Conservation (phyloP, 306 rosid genomes). For the Trifolium pratense region DNA sequence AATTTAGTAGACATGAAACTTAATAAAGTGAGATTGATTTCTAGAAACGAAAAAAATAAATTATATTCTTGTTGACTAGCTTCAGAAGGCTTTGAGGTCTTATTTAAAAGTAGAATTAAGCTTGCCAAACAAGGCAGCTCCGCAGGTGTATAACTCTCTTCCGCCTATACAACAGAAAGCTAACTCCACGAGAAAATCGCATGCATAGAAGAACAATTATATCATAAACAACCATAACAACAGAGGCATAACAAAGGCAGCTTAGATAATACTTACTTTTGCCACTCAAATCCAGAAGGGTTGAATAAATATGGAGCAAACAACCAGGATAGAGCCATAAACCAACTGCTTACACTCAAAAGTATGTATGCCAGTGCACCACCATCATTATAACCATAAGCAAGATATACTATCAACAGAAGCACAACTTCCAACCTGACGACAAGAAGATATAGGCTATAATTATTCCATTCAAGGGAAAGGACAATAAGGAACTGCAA, state of each 20-base stretch:
- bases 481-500: constrained; percentile 11
- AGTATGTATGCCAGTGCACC: constrained; percentile 78
- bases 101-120: neutral
- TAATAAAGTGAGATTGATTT: neutral
- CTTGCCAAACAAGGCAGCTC: neutral
- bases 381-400: constrained; percentile 78
- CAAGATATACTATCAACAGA: constrained; percentile 75
- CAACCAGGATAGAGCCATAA: constrained; percentile 97
- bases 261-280: constrained; percentile 67
- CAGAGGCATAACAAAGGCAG: neutral
- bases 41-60: neutral
- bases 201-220: neutral
- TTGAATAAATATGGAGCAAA: constrained; percentile 96
- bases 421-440: constrained; percentile 92
- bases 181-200: neutral
- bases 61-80: neutral
- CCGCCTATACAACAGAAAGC: neutral
- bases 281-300: constrained; percentile 99
- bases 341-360: constrained; percentile 91
- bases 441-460: constrained; percentile 37
- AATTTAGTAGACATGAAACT: constrained; percentile 33
- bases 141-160: neutral
- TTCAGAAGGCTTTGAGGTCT: constrained; percentile 1
- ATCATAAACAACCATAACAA: neutral
- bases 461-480: constrained; percentile 3